Percentiles rank a stretch among this genome's conserved stretches.
These are phyloP conservation scores for Russula emetica DNA, from an alignment of 768 basidiomycete species.

Conservation along the genomic window DNA sequence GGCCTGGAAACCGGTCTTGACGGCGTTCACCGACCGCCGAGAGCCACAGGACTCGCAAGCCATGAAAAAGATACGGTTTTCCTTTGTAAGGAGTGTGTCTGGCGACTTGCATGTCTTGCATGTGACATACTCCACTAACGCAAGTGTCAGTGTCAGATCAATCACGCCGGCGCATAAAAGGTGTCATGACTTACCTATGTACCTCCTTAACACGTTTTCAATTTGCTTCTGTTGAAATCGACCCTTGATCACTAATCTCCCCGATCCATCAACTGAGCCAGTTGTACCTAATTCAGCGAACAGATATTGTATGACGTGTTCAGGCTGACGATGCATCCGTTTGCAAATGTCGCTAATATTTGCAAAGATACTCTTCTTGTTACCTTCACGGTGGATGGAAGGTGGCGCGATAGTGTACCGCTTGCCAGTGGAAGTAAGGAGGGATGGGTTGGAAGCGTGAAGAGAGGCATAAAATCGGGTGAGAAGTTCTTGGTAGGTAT, in stretches of 20 bases:
- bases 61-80: constrained; percentile 99
- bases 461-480: constrained; percentile 88
- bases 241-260: constrained; percentile 93
- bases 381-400: constrained; percentile 89
- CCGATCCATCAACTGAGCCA: constrained; percentile 88
- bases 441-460: constrained; percentile 90
- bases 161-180: constrained; percentile 5
- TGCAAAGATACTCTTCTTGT: constrained; percentile 95
- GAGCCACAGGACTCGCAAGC: constrained; percentile 89
- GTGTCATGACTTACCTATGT: constrained; percentile 71
- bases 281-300: constrained; percentile 99
- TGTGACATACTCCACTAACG: constrained; percentile 91
- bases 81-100: constrained; percentile 93
- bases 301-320: constrained; percentile 95
- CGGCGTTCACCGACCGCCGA: constrained; percentile 86
- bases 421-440: constrained; percentile 80
- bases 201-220: constrained; percentile 92
- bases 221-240: constrained; percentile 98
- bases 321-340: constrained; percentile 96
- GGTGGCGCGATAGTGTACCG: constrained; percentile 98
- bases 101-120: constrained; percentile 99
- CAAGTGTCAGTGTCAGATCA: constrained; percentile 5
- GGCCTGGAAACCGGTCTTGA: constrained; percentile 99
- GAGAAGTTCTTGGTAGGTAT: constrained; percentile 95
- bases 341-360: constrained; percentile 98